Evolutionary conservation across 108 stramenopile genomes (phyloP).

Genomic region (Pelagomonas calceolata): DNA sequence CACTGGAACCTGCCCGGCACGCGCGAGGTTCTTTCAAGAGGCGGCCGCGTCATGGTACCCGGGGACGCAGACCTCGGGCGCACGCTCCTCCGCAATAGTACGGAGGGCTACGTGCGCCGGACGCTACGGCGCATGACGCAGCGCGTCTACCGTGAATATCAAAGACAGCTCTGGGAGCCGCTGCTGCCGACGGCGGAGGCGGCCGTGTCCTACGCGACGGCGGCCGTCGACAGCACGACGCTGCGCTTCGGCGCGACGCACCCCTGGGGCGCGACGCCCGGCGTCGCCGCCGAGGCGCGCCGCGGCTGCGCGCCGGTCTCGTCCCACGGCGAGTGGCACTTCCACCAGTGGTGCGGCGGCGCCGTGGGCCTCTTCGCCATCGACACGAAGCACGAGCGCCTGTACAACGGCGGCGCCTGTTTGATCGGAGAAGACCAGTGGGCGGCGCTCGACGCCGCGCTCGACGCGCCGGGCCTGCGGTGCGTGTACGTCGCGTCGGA

Average conservation of each 20-base stretch:
- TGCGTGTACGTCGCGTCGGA: background rate
- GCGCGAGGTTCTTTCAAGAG: constrained; percentile 1
- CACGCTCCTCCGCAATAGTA: background rate
- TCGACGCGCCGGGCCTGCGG: background rate
- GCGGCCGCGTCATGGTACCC: constrained; percentile 8
- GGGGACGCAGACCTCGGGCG: constrained; percentile 4
- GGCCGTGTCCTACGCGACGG: background rate
- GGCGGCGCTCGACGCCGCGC: constrained; percentile 3
- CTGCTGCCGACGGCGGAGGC: background rate
- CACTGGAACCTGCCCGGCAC: constrained; percentile 13
- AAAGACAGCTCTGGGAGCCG: constrained; percentile 17
- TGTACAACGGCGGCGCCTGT: background rate
- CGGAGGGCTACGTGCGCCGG: constrained; percentile 1
- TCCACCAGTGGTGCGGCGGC: constrained; percentile 5
- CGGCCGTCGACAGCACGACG: background rate
- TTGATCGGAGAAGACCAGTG: constrained; percentile 11
- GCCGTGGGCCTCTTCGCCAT: constrained; percentile 7
- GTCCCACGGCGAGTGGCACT: constrained; percentile 6
- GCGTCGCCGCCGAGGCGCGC: background rate
- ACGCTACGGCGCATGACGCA: background rate
- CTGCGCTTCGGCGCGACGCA: background rate
- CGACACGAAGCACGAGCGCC: constrained; percentile 7
- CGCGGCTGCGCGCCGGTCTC: background rate
- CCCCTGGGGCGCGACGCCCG: too few species aligned
- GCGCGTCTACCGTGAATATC: constrained; percentile 15